Evolutionary conservation across 2,329 filamentous ascomycete genomes (phyloP).

Genomic region (Cytospora leucostoma): DNA sequence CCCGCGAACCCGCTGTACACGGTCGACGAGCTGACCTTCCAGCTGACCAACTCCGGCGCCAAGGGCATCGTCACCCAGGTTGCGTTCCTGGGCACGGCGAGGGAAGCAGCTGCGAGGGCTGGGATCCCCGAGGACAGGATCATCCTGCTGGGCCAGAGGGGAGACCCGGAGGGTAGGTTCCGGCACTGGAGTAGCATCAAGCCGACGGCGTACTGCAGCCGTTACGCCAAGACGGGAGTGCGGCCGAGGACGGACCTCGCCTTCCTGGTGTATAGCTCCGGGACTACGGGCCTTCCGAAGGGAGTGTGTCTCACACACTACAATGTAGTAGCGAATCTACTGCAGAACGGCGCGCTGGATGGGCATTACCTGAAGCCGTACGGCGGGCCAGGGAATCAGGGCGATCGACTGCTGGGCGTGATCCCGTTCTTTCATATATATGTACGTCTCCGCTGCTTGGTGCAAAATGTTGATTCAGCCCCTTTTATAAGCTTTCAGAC

Average conservation of each 20-base stretch:
- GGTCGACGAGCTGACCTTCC: conserved; percentile 77
- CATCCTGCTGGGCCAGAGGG: conserved; percentile 71
- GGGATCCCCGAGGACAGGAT: conserved; percentile 73
- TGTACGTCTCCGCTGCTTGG: conserved; percentile 47
- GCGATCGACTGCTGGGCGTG: conserved; percentile 75
- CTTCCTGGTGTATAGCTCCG: conserved; percentile 85
- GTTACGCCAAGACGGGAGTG: conserved; percentile 59
- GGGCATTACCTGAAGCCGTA: conserved; percentile 56
- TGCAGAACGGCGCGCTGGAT: conserved; percentile 58
- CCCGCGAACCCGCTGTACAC: conserved; percentile 90
- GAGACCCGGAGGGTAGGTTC: conserved; percentile 57
- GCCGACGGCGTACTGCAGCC: conserved; percentile 60
- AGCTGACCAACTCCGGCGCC: conserved; percentile 76
- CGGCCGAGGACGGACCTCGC: conserved; percentile 73
- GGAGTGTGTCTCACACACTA: conserved; percentile 83
- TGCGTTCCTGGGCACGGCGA: conserved; percentile 63
- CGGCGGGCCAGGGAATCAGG: conserved; percentile 60
- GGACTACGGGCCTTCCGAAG: conserved; percentile 89
- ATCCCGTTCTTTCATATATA: conserved; percentile 93
- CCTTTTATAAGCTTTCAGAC: neutral
- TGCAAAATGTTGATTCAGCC: neutral
- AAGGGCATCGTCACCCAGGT: conserved; percentile 75
- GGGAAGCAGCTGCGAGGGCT: conserved; percentile 66
- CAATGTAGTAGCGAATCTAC: conserved; percentile 77
- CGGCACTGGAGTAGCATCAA: conserved; percentile 74